Evolutionary conservation across 2,329 filamentous ascomycete genomes (phyloP).

Genomic region (Fusarium avenaceum): DNA sequence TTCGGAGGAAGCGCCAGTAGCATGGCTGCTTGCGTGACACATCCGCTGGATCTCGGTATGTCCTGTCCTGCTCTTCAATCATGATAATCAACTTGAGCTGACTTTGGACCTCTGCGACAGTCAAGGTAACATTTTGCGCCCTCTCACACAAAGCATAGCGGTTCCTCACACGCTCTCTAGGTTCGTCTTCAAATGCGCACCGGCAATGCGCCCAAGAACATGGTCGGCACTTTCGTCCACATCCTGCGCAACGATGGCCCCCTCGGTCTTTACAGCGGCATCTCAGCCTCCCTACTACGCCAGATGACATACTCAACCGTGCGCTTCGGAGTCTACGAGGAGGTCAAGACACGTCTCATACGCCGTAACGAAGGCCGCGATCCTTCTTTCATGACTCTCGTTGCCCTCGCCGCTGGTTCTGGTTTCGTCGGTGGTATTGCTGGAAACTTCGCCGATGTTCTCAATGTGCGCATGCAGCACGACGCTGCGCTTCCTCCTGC

Average conservation of each 20-base stretch:
- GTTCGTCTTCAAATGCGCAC: slow-evolving; percentile 89
- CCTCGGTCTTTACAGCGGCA: slow-evolving; percentile 88
- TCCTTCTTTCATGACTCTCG: slow-evolving; percentile 80
- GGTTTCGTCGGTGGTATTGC: slow-evolving; percentile 90
- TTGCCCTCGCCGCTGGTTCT: slow-evolving; percentile 84
- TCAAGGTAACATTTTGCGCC: slow-evolving; percentile 59
- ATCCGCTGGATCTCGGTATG: slow-evolving; percentile 92
- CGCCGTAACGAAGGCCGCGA: slow-evolving; percentile 63
- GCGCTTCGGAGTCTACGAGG: slow-evolving; percentile 96
- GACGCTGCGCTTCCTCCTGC: slow-evolving; percentile 80
- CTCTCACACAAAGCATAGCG: neutral
- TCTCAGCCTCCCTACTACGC: slow-evolving; percentile 91
- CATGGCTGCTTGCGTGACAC: slow-evolving; percentile 90
- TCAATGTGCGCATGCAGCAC: slow-evolving; percentile 99
- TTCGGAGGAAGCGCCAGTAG: slow-evolving; percentile 96
- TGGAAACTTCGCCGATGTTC: slow-evolving; percentile 94
- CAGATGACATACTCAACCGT: slow-evolving; percentile 97
- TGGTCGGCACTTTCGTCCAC: slow-evolving; percentile 87
- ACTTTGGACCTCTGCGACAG: slow-evolving; percentile 53
- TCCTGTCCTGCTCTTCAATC: slow-evolving; percentile 35
- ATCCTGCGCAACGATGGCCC: slow-evolving; percentile 82
- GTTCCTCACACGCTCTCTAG: slow-evolving; percentile 57
- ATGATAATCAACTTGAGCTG: slow-evolving; percentile 38
- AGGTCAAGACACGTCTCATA: slow-evolving; percentile 77
- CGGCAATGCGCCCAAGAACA: slow-evolving; percentile 80